Evolutionary conservation across 495 filamentous ascomycete genomes (phyloP).

Genomic region (Podospora pseudopauciseta): DNA sequence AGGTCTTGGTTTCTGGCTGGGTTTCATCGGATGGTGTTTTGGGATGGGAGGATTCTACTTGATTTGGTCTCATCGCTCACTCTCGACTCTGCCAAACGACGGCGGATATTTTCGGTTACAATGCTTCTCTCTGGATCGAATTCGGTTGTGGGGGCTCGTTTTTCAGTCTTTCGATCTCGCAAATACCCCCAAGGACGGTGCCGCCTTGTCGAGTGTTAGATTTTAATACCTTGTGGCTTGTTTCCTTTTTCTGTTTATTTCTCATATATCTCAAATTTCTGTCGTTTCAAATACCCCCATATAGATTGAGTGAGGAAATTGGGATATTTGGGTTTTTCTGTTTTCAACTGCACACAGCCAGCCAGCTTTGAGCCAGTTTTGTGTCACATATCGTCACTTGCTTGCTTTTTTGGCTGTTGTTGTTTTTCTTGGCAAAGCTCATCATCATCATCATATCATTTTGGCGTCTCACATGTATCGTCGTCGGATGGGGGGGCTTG

Average conservation of each 20-base stretch:
- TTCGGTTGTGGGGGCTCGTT: conserved; percentile 3
- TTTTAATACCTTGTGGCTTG: conserved; percentile 14
- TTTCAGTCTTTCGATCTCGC: conserved; percentile 12
- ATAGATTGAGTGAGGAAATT: conserved; percentile 13
- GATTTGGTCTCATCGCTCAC: conserved; percentile 18
- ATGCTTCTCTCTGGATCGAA: neutral
- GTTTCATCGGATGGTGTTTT: conserved; percentile 23
- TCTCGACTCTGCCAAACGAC: conserved; percentile 1
- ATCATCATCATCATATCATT: conserved; percentile 5
- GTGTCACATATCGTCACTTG: neutral
- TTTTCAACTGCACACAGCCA: neutral
- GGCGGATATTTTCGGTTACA: neutral
- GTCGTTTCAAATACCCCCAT: conserved; percentile 10
- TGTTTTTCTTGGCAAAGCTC: neutral
- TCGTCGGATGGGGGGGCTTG: neutral
- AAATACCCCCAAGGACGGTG: conserved; percentile 19
- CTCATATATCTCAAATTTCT: conserved; percentile 12
- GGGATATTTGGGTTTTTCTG: conserved; percentile 9
- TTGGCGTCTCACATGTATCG: neutral
- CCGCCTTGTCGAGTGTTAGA: conserved; percentile 13
- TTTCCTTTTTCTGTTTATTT: conserved; percentile 9
- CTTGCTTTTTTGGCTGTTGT: neutral
- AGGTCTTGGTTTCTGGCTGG: conserved; percentile 16
- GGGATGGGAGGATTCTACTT: conserved; percentile 21
- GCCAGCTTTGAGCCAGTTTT: neutral